A percentile compares a stretch with the other conserved stretches of the same genome.
Conservation (phyloP, 2,329 filamentous ascomycete species). For the Fusarium sp. region DNA sequence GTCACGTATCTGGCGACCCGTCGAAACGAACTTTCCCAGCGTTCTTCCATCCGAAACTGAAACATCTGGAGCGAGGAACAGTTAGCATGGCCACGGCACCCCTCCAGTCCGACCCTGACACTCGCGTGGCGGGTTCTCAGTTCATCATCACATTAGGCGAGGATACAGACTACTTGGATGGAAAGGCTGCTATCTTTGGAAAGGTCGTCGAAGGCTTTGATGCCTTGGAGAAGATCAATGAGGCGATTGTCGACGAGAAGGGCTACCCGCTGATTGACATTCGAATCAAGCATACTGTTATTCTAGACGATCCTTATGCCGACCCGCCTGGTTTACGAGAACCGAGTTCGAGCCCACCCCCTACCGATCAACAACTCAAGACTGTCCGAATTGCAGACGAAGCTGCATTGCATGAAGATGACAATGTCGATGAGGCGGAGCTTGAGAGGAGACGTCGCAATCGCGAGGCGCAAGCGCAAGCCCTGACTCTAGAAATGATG, state of each 20-base stretch:
- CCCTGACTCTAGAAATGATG: conserved; percentile 96
- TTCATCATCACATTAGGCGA: conserved; percentile 95
- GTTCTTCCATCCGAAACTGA: conserved; percentile 88
- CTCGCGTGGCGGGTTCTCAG: conserved; percentile 87
- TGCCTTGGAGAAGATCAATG: conserved; percentile 92
- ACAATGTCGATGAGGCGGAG: conserved; percentile 80
- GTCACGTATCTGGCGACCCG: conserved; percentile 76
- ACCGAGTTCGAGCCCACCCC: conserved; percentile 84
- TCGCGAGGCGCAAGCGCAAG: conserved; percentile 92
- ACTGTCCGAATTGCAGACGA: conserved; percentile 94
- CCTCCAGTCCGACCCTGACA: conserved; percentile 81
- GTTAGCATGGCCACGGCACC: conserved; percentile 98
- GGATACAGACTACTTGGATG: conserved; percentile 90
- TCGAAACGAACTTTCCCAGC: conserved; percentile 84
- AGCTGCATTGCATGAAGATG: conserved; percentile 82
- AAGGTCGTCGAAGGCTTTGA: conserved; percentile 98
- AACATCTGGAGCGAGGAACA: conserved; percentile 89
- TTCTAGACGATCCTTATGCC: conserved; percentile 92
- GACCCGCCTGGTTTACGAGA: conserved; percentile 84
- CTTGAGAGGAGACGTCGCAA: conserved; percentile 86
- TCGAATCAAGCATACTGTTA: conserved; percentile 90
- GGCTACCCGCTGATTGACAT: conserved; percentile 95
- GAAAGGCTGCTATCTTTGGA: conserved; percentile 94
- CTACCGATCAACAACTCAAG: conserved; percentile 86
- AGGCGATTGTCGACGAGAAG: conserved; percentile 86